phyloP scores from a whole-genome alignment of 805 yeast genomes.

The Ogataea parapolymorpha region DNA sequence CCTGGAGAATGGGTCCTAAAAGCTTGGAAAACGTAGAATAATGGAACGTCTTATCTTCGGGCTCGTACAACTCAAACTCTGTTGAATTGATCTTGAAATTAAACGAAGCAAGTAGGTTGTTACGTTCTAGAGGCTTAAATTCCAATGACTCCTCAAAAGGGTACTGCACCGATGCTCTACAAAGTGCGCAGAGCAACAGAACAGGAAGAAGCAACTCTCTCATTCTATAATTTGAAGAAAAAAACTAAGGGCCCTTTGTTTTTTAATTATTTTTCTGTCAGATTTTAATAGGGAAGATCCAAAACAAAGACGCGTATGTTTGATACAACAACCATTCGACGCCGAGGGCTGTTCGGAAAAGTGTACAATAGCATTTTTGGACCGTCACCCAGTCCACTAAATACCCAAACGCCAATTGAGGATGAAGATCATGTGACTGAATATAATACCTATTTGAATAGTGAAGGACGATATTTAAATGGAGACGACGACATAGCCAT shows the following conservation, averaged over 20 bases:
- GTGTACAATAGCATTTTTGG: constrained; percentile 21
- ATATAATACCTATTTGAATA: constrained; percentile 14
- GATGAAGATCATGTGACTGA: constrained; percentile 13
- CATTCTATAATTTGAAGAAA: background rate
- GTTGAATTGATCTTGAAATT: constrained; percentile 62
- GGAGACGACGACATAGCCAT: constrained; percentile 27
- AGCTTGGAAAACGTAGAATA: constrained; percentile 76
- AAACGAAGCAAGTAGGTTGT: constrained; percentile 68
- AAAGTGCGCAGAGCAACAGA: constrained; percentile 2
- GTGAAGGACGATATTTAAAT: constrained; percentile 13
- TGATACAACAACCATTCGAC: constrained; percentile 8
- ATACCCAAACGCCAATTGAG: constrained; percentile 10
- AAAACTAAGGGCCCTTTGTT: background rate
- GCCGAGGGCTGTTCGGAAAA: constrained; percentile 19
- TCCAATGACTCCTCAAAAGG: constrained; percentile 61
- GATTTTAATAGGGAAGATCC: background rate
- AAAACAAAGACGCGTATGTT: constrained; percentile 6
- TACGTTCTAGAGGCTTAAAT: constrained; percentile 70
- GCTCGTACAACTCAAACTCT: constrained; percentile 23
- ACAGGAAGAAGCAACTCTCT: background rate
- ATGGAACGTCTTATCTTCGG: constrained; percentile 34
- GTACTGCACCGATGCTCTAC: constrained; percentile 19
- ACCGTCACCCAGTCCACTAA: constrained; percentile 16
- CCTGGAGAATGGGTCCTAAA: constrained; percentile 69
- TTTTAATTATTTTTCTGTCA: background rate